Evolutionary conservation across 2,329 filamentous ascomycete genomes (phyloP), one percentile per base, ranked within the genome.

Genomic region (Uncinocarpus reesii): DNA sequence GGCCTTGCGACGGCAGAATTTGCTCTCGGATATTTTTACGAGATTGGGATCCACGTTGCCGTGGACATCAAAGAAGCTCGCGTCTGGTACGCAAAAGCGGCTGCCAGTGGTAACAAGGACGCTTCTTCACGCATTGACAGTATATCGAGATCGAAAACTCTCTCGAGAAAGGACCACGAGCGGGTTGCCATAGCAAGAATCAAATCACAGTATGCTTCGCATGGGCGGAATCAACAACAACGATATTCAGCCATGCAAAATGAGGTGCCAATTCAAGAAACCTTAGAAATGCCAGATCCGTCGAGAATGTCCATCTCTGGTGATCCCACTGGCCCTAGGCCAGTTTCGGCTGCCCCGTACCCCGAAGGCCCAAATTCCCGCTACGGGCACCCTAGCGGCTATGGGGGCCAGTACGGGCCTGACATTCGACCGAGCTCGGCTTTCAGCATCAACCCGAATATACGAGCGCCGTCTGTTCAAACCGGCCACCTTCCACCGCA

Each of bases 11-110:
- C 89, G 0, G 92, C 89, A 42, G 88, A 96, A 65, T 98, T 98
- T 61, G 92, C 92, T 21, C 79, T 98, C 73, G 90, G 90, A 8
- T 98, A 98, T 67, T 98, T 96, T 69, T 80, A 92, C 63, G 92
- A 98, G 65, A 93, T 98, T 57, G 92, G 92, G 56, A 94, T 98
- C 62, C 82, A 88, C 61, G 84, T 93, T 20, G 78, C 80, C n/a
- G 84, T 86, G 55, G 86, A 90, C 62, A 69, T 95, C 35, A 77
- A 80, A 42, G 85, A 92, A 63, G 90, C 92, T 1, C 76, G 84
- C 53, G 80, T 75, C 54, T 98, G 92, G 92, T 98, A 98, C 63
- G 79, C 84, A 56, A 81, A 87, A 60, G 90, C 92, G 6, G 84
- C 88, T 24, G 83, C 86, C 26, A 86, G 90, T 60, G 92, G 90